A percentile compares a stretch with the other conserved stretches of the same genome.
Evolutionary conservation across 371 early-diverging fungal genomes (phyloP).

Genomic region (Mortierella sp.): DNA sequence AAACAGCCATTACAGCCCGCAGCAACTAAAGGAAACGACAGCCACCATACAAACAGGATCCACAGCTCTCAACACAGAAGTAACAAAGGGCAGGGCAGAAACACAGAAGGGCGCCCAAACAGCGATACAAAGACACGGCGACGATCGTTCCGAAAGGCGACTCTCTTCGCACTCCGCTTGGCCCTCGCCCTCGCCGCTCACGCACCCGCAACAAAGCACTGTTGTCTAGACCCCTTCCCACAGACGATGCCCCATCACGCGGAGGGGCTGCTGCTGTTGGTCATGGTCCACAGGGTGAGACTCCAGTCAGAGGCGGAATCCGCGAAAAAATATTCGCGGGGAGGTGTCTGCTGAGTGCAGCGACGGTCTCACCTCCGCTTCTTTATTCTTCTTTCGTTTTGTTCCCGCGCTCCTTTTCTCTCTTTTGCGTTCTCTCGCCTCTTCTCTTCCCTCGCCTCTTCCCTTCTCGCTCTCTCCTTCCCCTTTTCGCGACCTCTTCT

Average conservation of each 20-base stretch:
- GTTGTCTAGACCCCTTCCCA: background rate
- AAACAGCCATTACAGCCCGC: background rate
- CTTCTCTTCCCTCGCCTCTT: background rate
- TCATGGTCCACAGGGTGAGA: background rate
- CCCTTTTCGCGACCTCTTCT: background rate
- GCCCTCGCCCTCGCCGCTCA: too few relatives aligned
- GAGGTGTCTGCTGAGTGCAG: background rate
- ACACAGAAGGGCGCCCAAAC: background rate
- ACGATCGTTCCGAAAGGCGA: conserved; percentile 11
- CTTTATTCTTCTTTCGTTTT: background rate
- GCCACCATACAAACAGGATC: background rate
- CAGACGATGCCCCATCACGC: background rate
- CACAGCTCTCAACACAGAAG: background rate
- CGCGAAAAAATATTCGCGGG: background rate
- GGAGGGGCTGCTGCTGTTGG: background rate
- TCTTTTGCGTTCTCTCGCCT: background rate
- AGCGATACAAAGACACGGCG: background rate
- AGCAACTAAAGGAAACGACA: background rate
- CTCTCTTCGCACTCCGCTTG: too few relatives aligned
- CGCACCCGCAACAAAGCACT: too few relatives aligned
- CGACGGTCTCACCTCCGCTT: too few relatives aligned
- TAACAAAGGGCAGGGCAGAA: background rate
- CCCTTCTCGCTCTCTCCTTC: background rate
- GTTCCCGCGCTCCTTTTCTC: background rate
- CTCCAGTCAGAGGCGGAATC: conserved; percentile 7